Percentiles rank a stretch among this genome's conserved stretches.
Conservation (phyloP, 768 basidiomycete genomes). For the Ramaria sp. region DNA sequence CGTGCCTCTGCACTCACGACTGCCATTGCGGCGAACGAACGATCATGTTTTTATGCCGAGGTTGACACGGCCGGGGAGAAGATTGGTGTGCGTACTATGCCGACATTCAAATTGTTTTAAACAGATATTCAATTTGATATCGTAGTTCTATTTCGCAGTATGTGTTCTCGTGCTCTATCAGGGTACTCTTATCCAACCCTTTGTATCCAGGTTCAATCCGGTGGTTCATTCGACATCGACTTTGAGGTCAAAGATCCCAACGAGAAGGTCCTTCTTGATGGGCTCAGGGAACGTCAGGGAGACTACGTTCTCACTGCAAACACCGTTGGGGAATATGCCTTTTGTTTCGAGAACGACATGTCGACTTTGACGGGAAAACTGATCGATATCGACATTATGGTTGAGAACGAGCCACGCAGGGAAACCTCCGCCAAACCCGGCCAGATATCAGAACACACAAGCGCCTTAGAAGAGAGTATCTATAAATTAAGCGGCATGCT, state of each 20-base stretch:
- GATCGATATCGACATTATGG: constrained; percentile 95
- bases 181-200: neutral
- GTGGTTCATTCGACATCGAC: constrained; percentile 94
- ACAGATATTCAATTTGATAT: constrained; percentile 5
- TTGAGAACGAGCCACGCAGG: constrained; percentile 90
- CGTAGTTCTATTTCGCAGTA: constrained; percentile 96
- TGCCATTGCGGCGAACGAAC: constrained; percentile 63
- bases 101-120: neutral
- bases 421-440: constrained; percentile 82
- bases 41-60: constrained; percentile 89
- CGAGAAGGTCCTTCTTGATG: constrained; percentile 80
- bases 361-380: constrained; percentile 89
- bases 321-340: constrained; percentile 79
- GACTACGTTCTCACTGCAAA: constrained; percentile 98
- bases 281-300: constrained; percentile 82
- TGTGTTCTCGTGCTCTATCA: constrained; percentile 19
- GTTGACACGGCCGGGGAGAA: constrained; percentile 94
- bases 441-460: constrained; percentile 88
- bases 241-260: constrained; percentile 88
- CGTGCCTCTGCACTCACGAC: constrained; percentile 69
- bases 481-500: constrained; percentile 84
- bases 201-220: constrained; percentile 73
- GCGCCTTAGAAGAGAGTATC: constrained; percentile 88
- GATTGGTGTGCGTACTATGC: constrained; percentile 52
- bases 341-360: constrained; percentile 99